Percentiles rank a stretch among this genome's conserved stretches.
phyloP scores from a whole-genome alignment of 192 early-diverging fungal genomes.

The Coemansia brasiliensis region DNA sequence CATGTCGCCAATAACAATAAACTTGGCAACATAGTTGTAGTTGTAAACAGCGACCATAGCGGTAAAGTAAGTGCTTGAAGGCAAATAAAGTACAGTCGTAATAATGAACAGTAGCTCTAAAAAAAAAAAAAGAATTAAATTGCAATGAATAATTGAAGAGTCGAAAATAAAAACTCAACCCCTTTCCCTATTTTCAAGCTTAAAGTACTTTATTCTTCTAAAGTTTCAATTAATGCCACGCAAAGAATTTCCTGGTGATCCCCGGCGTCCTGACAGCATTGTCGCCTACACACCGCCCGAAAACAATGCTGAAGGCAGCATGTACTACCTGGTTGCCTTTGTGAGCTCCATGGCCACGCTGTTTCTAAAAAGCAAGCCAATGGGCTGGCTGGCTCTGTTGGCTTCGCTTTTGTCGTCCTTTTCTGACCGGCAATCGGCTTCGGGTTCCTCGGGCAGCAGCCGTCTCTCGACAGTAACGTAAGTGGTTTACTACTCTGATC shows the following conservation, averaged over 20 bases:
- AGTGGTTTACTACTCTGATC: not conserved
- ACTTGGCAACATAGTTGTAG: conserved; percentile 58
- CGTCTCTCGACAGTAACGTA: conserved; percentile 40
- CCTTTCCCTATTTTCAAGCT: not conserved
- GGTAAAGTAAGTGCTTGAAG: no score
- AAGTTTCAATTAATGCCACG: conserved; percentile 22
- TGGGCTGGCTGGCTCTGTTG: conserved; percentile 42
- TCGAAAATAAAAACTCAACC: conserved; percentile 2
- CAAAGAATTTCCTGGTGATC: conserved; percentile 48
- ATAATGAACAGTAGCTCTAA: not conserved
- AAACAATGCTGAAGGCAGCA: conserved; percentile 34
- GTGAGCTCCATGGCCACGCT: conserved; percentile 45
- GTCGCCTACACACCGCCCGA: conserved; percentile 42
- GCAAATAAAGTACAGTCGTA: not conserved
- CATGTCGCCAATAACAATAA: conserved; percentile 60
- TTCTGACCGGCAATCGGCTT: conserved; percentile 39
- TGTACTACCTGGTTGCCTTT: conserved; percentile 51
- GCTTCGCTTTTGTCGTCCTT: conserved; percentile 40
- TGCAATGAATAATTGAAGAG: not conserved
- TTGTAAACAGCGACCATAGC: conserved; percentile 55
- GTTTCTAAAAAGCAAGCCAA: conserved; percentile 37
- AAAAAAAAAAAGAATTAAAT: not conserved
- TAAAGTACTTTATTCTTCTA: not conserved
- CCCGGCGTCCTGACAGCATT: conserved; percentile 25
- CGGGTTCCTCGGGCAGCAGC: conserved; percentile 22